phyloP scores from a whole-genome alignment of 192 early-diverging fungal genomes.

The Lobulomyces angularis region DNA sequence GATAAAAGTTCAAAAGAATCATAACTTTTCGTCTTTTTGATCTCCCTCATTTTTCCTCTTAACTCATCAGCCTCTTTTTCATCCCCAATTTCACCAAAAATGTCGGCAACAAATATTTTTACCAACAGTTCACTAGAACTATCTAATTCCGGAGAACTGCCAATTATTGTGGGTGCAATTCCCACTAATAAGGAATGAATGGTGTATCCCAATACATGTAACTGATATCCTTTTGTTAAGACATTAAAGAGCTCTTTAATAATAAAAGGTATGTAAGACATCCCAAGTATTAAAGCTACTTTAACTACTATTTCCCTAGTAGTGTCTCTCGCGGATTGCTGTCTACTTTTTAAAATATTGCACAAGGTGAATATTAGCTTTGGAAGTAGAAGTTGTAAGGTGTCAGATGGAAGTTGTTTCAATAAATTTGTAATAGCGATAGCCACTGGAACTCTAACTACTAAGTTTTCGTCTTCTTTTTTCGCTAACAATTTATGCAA shows the following conservation, averaged over 20 bases:
- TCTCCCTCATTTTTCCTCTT: constrained; percentile 80
- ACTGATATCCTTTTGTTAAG: constrained; percentile 72
- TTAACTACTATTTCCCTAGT: constrained; percentile 78
- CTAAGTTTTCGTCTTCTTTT: constrained; percentile 60
- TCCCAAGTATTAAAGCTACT: constrained; percentile 71
- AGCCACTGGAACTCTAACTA: constrained; percentile 72
- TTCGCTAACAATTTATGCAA: constrained; percentile 58
- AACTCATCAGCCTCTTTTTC: constrained; percentile 88
- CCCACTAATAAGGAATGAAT: constrained; percentile 69
- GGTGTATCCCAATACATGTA: constrained; percentile 92
- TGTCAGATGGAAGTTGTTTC: constrained; percentile 58
- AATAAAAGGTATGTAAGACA: constrained; percentile 75
- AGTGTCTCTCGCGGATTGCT: constrained; percentile 71
- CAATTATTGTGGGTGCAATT: constrained; percentile 38
- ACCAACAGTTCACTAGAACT: constrained; percentile 60
- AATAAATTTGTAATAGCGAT: constrained; percentile 77
- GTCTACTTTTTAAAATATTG: constrained; percentile 66
- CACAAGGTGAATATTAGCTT: constrained; percentile 77
- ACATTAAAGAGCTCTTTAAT: constrained; percentile 69
- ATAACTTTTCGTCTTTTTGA: constrained; percentile 68
- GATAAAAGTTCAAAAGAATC: constrained; percentile 80
- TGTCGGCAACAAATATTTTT: constrained; percentile 67
- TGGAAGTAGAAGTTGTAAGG: constrained; percentile 70
- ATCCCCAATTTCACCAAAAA: constrained; percentile 80
- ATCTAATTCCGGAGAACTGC: constrained; percentile 58